Percentiles rank a stretch among this genome's conserved stretches.
Conservation (phyloP, 768 basidiomycete species). For the Suillus cothurnatus region DNA sequence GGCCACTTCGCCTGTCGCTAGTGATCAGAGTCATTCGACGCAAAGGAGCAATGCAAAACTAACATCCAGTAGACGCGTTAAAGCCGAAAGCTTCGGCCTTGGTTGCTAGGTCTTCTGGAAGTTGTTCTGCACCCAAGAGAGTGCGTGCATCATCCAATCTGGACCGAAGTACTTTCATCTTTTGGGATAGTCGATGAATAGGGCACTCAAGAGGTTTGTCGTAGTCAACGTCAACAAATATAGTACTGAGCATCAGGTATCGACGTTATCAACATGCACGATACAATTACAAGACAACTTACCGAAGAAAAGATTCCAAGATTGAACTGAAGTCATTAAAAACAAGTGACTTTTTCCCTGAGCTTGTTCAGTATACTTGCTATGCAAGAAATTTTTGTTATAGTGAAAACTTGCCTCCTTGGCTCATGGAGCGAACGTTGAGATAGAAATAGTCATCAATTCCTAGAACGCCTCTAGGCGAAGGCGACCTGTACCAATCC, state of each 20-base stretch:
- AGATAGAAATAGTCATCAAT: conserved; percentile 3
- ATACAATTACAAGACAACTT: neutral
- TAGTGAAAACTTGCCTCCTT: neutral
- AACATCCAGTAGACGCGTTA: neutral
- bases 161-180: neutral
- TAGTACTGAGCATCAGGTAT: neutral
- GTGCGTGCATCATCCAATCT: neutral
- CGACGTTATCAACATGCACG: neutral
- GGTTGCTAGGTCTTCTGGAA: neutral
- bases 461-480: neutral
- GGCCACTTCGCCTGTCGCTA: neutral
- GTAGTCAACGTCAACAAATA: neutral
- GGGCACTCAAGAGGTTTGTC: neutral
- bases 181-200: conserved; percentile 4
- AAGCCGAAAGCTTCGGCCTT: neutral
- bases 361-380: neutral
- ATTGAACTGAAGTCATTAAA: conserved; percentile 2
- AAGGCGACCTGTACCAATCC: neutral
- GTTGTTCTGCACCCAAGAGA: neutral
- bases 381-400: no score
- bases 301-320: conserved; percentile 2
- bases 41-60: neutral
- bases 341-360: neutral
- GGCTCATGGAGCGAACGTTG: neutral
- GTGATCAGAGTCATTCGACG: neutral